phyloP scores from a whole-genome alignment of 441 rosid genomes.

The Adansonia gregorii region DNA sequence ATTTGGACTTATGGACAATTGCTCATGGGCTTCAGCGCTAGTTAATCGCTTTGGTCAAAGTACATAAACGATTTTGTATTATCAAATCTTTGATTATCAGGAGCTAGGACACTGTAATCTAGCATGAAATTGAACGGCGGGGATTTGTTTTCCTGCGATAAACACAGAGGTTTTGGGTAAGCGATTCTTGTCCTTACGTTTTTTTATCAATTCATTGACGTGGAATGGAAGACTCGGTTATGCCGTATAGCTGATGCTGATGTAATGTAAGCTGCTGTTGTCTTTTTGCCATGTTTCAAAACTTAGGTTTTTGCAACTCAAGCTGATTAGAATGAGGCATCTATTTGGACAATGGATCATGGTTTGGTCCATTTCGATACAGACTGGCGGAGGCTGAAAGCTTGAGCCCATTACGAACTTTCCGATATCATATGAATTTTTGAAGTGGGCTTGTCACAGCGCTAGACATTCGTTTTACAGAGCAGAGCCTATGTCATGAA shows the following conservation, averaged over 20 bases:
- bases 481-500: not conserved
- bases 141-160: not conserved
- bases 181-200: slow-evolving; percentile 9
- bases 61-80: not conserved
- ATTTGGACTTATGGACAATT: not conserved
- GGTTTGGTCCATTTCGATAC: not conserved
- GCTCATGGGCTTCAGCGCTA: not conserved
- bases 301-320: not conserved
- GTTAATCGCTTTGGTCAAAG: not conserved
- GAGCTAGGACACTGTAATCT: not conserved
- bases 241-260: not conserved
- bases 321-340: not conserved
- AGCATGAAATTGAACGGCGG: slow-evolving; percentile 1
- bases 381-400: not conserved
- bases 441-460: not conserved
- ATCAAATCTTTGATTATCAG: not conserved
- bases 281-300: not conserved
- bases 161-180: not conserved
- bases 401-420: not conserved
- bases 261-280: not conserved
- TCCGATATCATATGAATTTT: not conserved
- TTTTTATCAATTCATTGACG: not conserved
- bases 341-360: not conserved
- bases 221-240: not conserved
- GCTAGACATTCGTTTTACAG: not conserved